Base-by-base conservation (phyloP, 2,329 filamentous ascomycete species). In the Kalmusia sp. region DNA sequence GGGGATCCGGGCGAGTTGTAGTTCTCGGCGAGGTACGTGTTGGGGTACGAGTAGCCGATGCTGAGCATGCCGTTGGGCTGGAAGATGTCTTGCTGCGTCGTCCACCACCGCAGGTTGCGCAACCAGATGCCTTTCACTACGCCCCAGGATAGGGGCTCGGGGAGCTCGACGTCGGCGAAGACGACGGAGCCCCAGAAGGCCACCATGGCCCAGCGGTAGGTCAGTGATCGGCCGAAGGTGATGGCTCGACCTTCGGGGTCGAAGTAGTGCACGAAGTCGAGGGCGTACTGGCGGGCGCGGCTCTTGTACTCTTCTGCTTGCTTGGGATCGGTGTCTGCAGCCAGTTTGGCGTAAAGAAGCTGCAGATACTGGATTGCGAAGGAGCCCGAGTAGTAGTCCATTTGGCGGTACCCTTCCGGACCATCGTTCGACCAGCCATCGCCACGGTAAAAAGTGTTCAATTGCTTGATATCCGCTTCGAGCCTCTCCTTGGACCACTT, bases 131-230 rank as follows among this genome's bases (percentile, higher is more conserved):
- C 90, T 72, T 91, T 92, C 14, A 92, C 87, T 63, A 90, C 88
- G 2, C 90, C 90, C 89, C 89, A 92, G 2, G 86, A 89, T 48
- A 93, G 76, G 0, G 90, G 89, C 6, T 80, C 80, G 0, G 89
- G 89, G 4, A 92, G 80, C 48, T 91, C 87, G 45, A 92, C 86
- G 59, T 87, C 87, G 3, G 89, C 89, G 64, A 91, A 92, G 1
- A 88, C 90, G 24, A 92, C 75, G 0, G 89, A 87, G 11, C 88
- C 87, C 90, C 90, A 93, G 76, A 93, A 93, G 0, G 86, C 89
- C n/a, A 88, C 87, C 86, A 92, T 92, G 43, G 89, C 90, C 71
- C 92, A 93, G n/a, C 90, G 84, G 70, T 93, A 93, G 6, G 88
- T 90, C 44, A 93, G 82, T 47, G 87, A 91, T 41, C 90, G 84